Evolutionary conservation across 2,329 filamentous ascomycete species (phyloP), one percentile per base, ranked within the genome.

Genomic region (Calonectria honghensis): DNA sequence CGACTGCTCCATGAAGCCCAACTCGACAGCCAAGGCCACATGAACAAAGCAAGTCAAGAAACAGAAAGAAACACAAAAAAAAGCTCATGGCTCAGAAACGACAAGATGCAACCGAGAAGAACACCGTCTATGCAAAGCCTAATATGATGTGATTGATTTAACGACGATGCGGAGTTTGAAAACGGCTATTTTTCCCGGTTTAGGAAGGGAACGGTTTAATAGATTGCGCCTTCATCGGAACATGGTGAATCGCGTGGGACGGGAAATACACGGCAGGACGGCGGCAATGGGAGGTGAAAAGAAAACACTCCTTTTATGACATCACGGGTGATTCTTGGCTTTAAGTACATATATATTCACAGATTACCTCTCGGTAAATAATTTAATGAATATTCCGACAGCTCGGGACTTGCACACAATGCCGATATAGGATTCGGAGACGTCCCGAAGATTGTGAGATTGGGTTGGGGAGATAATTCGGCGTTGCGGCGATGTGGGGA

Each of bases 1-100:
- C 68, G 81, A 83, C 71, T 86, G 85, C 73, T 41, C 65, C 4
- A 24, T 72, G 14, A 81, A 81, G 68, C 57, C 29, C 71, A 50
- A 63, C 68, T 70, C 68, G 41, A 70, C 68, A 7, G 16, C 54
- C 29, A 51, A 65, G 35, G 48, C 20, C 45, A 50, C 48, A 45
- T 41, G 11, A 51, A 27, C 10, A 54, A 16, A 48, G 1, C 6
- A 31, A 29, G 24, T 6, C 18, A 10, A 24, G 52, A 4, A 48
- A 52, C 52, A 41, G 13, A 32, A 52, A 45, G 24, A 18, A 37
- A 20, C 41, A 48, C 16, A 32, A 45, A 70, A 65, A 18, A 18
- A 59, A 50, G 45, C 27, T 35, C 29, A 27, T 2, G 31, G 29
- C 10, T 37, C 18, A 20, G 32, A 51, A 31, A 27, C 31, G 18